Percentiles rank a stretch among this genome's conserved stretches.
phyloP scores from a whole-genome alignment of 768 basidiomycete genomes.

The Lyophyllum semitale region DNA sequence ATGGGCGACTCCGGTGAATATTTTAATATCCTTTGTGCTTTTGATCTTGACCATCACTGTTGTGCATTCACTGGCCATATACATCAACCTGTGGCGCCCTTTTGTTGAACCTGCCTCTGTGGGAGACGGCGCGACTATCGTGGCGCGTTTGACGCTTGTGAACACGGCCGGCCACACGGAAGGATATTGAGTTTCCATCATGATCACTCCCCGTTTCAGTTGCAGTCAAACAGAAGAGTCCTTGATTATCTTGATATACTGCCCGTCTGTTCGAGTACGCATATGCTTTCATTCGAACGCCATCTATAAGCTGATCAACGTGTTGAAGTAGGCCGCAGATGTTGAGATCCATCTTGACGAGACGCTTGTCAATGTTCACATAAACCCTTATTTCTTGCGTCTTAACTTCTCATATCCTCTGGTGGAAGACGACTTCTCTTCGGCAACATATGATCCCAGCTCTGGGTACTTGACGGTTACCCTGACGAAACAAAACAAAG shows the following conservation, averaged over 20 bases:
- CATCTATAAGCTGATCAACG: conserved; percentile 11
- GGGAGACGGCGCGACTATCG: not conserved
- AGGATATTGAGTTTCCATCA: conserved; percentile 23
- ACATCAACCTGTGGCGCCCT: not conserved
- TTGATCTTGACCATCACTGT: conserved; percentile 5
- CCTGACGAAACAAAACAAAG: conserved; percentile 65
- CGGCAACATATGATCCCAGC: conserved; percentile 74
- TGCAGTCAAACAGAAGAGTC: conserved; percentile 62
- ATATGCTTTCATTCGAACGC: conserved; percentile 7
- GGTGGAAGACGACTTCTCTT: conserved; percentile 68
- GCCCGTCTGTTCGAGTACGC: conserved; percentile 71
- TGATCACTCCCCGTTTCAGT: conserved; percentile 80
- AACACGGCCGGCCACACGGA: not conserved
- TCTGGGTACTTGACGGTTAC: conserved; percentile 79
- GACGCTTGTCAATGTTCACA: conserved; percentile 68
- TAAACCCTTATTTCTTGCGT: conserved; percentile 85
- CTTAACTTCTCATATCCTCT: conserved; percentile 71
- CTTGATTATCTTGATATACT: conserved; percentile 64
- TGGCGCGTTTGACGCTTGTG: not conserved
- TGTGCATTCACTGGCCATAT: not conserved
- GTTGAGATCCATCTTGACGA: conserved; percentile 78
- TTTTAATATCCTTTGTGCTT: not conserved
- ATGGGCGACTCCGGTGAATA: too few relatives aligned
- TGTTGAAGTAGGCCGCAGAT: conserved; percentile 69
- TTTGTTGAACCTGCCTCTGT: not conserved